phyloP scores from a whole-genome alignment of 768 basidiomycete species.

The Auricularia auricula-judae region DNA sequence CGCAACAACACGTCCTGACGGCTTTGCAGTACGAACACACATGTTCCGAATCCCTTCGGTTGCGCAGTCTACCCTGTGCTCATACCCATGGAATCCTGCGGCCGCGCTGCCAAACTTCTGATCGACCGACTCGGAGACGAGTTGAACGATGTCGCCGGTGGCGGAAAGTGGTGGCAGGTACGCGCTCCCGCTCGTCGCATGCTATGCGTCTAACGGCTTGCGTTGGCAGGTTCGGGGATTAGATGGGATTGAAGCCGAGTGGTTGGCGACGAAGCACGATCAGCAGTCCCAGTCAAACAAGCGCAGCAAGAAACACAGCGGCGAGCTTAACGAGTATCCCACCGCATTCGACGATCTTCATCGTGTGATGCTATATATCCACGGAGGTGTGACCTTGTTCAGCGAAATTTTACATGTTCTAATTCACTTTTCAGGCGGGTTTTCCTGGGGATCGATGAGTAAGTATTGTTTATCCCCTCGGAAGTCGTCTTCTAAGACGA shows the following conservation, averaged over 20 bases:
- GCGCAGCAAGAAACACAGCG: constrained; percentile 17
- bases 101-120: constrained; percentile 59
- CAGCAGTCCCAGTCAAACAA: constrained; percentile 18
- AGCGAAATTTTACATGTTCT: background rate
- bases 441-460: constrained; percentile 71
- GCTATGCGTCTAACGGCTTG: background rate
- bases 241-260: constrained; percentile 56
- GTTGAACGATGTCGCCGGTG: constrained; percentile 69
- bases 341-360: constrained; percentile 23
- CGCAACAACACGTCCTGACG: background rate
- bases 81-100: constrained; percentile 66
- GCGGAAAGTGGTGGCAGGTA: constrained; percentile 97
- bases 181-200: constrained; percentile 21
- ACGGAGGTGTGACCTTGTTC: constrained; percentile 45
- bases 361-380: constrained; percentile 46
- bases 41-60: constrained; percentile 79
- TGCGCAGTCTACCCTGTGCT: constrained; percentile 59
- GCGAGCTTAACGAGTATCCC: constrained; percentile 7
- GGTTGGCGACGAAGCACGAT: constrained; percentile 29
- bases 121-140: constrained; percentile 69
- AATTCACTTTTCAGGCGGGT: constrained; percentile 32
- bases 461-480: constrained; percentile 51
- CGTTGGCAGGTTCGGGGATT: constrained; percentile 28
- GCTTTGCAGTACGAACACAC: constrained; percentile 49
- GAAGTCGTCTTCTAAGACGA: constrained; percentile 1